Evolutionary conservation across 2,329 filamentous ascomycete species (phyloP).

Genomic region (Acephala macrosclerotiorum): DNA sequence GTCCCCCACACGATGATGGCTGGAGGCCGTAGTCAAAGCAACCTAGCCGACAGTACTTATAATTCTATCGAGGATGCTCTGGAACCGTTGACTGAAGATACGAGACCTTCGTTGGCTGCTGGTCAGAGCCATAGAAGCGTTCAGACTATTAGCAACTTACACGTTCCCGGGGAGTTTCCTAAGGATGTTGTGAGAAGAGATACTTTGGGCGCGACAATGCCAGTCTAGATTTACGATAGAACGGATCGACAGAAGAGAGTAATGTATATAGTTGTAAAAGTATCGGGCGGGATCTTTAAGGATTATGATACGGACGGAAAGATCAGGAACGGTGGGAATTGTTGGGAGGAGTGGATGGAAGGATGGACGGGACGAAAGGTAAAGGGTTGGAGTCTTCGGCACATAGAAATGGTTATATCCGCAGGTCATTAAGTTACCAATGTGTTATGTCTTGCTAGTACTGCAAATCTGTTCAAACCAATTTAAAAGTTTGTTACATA

Average conservation of each 20-base stretch:
- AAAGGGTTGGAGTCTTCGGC: constrained; percentile 2
- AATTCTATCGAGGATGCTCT: constrained; percentile 24
- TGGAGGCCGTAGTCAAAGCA: constrained; percentile 34
- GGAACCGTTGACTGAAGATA: constrained; percentile 29
- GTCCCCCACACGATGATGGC: constrained; percentile 28
- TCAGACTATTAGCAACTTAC: constrained; percentile 41
- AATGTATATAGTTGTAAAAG: constrained; percentile 6
- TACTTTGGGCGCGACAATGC: not conserved
- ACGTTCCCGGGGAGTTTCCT: constrained; percentile 44
- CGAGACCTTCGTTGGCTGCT: constrained; percentile 33
- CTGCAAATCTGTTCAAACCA: not conserved
- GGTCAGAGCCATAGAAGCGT: constrained; percentile 39
- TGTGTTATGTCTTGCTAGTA: not conserved
- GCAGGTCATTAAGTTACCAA: not conserved
- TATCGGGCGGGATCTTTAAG: not conserved
- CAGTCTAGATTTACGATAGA: not conserved
- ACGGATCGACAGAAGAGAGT: not conserved
- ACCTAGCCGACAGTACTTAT: constrained; percentile 10
- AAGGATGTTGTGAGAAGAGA: not conserved
- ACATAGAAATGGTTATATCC: not conserved
- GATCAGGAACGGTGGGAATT: not conserved
- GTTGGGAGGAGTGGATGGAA: not conserved
- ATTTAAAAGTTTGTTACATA: no score
- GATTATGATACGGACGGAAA: not conserved
- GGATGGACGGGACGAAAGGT: not conserved